These are phyloP conservation scores for Simplicillium aogashimaense DNA, from an alignment of 2,329 filamentous ascomycete species.

Conservation along the genomic window DNA sequence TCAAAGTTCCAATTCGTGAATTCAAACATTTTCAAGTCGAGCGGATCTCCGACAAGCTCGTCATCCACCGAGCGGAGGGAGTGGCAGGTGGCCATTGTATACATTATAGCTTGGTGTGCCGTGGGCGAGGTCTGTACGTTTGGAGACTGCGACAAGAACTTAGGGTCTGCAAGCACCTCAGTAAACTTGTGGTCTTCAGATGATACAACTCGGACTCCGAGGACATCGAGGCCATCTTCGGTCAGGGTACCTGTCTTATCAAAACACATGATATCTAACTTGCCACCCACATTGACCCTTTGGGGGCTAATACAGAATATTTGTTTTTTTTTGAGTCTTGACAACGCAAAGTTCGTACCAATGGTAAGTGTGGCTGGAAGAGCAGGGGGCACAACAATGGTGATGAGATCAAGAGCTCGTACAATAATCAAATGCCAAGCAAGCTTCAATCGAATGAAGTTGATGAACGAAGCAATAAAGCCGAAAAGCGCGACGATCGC, in stretches of 20 bases:
- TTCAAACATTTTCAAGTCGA: conserved; percentile 98
- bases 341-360: conserved; percentile 89
- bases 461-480: conserved; percentile 84
- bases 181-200: conserved; percentile 55
- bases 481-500: conserved; percentile 73
- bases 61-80: conserved; percentile 79
- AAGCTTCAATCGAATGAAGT: conserved; percentile 78
- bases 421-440: conserved; percentile 88
- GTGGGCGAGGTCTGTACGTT: conserved; percentile 15
- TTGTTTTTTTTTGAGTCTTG: conserved; percentile 73
- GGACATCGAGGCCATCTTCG: conserved; percentile 88
- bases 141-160: conserved; percentile 41
- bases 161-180: conserved; percentile 61
- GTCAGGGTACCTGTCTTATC: conserved; percentile 98
- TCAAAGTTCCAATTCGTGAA: conserved; percentile 91
- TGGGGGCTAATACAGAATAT: conserved; percentile 99
- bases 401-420: conserved; percentile 87
- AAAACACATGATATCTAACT: conserved; percentile 92
- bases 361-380: conserved; percentile 92
- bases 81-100: conserved; percentile 96
- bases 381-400: conserved; percentile 92
- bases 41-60: conserved; percentile 83
- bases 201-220: conserved; percentile 75
- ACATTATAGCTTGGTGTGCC: conserved; percentile 55
- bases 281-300: conserved; percentile 91